Conservation (phyloP, 2,329 filamentous ascomycete genomes). For the Paecilomyces dactylethromorphus region DNA sequence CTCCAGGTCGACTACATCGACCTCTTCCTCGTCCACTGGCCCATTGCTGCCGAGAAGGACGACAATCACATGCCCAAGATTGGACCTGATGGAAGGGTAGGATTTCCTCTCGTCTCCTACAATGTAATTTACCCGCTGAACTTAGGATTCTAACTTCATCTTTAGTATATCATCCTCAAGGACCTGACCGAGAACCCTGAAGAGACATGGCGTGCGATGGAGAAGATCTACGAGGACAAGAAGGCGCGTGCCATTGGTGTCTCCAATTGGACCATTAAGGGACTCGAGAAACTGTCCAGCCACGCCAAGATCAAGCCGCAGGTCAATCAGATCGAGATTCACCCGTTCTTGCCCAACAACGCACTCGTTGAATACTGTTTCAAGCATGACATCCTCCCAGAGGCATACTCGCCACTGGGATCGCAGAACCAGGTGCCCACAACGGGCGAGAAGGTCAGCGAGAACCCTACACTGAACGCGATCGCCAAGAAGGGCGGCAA, state of each 20-base stretch:
- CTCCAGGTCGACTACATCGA: conserved; percentile 67
- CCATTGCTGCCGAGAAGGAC: conserved; percentile 46
- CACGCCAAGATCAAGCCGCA: conserved; percentile 37
- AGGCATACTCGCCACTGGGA: conserved; percentile 44
- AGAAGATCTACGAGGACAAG: conserved; percentile 53
- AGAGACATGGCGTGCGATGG: conserved; percentile 61
- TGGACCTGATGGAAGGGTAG: conserved; percentile 46
- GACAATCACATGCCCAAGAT: conserved; percentile 41
- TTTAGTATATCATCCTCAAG: conserved; percentile 56
- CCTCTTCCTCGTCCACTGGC: conserved; percentile 56
- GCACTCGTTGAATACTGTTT: conserved; percentile 38
- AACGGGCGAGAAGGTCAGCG: conserved; percentile 60
- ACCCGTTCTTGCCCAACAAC: conserved; percentile 43
- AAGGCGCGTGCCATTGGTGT: conserved; percentile 67
- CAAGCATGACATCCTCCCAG: conserved; percentile 32
- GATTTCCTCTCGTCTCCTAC: neutral
- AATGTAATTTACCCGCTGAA: neutral
- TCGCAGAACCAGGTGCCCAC: conserved; percentile 63
- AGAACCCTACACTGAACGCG: conserved; percentile 52
- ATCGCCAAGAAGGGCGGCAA: conserved; percentile 53
- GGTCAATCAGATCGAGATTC: conserved; percentile 41
- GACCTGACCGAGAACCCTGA: conserved; percentile 59
- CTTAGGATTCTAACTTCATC: conserved; percentile 5
- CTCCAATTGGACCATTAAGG: conserved; percentile 61
- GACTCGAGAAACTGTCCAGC: conserved; percentile 41